Conservation (phyloP, 805 yeast genomes). For the Sugiyamaella valdiviana region DNA sequence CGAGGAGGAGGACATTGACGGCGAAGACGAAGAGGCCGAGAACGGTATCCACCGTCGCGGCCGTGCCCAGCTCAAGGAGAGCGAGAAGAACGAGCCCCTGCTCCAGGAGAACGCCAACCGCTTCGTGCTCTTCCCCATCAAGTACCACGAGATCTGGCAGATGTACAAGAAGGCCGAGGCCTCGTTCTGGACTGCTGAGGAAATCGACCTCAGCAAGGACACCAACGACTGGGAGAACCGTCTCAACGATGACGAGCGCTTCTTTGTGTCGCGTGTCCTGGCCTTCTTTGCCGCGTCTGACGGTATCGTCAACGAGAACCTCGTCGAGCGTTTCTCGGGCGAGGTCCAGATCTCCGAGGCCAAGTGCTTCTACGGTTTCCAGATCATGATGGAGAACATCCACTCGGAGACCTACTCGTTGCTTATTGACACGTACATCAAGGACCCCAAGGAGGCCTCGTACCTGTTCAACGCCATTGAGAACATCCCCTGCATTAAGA, state of each 20-base stretch:
- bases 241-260: constrained; percentile 87
- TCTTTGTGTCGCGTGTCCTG: constrained; percentile 82
- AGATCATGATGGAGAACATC: constrained; percentile 99
- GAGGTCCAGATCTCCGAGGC: constrained; percentile 98
- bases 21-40: constrained; percentile 9
- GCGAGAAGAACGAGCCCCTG: constrained; percentile 86
- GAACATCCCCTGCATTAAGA: constrained; percentile 90
- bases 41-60: constrained; percentile 15
- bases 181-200: constrained; percentile 99
- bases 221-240: constrained; percentile 84
- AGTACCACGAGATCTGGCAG: constrained; percentile 97
- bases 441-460: constrained; percentile 90
- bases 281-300: constrained; percentile 99
- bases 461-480: constrained; percentile 92
- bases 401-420: constrained; percentile 96
- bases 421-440: constrained; percentile 89
- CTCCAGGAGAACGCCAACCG: constrained; percentile 78
- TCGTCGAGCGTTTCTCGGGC: constrained; percentile 94
- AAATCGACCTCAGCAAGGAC: constrained; percentile 92
- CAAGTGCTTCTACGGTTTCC: constrained; percentile 98
- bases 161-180: constrained; percentile 99
- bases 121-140: constrained; percentile 91
- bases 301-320: constrained; percentile 96
- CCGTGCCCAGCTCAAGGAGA: constrained; percentile 49
- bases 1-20: constrained; percentile 8